A percentile compares a stretch with the other conserved stretches of the same genome.
phyloP scores from a whole-genome alignment of 2,329 filamentous ascomycete genomes.

The Magnaporthales sp. region DNA sequence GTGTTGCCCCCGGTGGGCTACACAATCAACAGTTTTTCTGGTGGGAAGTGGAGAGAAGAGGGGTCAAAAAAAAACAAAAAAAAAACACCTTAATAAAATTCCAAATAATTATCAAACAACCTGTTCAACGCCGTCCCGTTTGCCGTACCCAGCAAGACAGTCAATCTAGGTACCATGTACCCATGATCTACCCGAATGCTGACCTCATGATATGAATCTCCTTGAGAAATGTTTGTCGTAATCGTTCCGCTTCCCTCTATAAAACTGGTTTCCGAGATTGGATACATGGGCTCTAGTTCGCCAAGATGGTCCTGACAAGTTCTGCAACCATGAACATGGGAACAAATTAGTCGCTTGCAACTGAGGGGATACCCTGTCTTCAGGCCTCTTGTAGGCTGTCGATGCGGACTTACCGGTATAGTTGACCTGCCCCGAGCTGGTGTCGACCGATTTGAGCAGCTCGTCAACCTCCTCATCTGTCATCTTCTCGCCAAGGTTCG shows the following conservation, averaged over 20 bases:
- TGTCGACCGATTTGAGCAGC: conserved; percentile 95
- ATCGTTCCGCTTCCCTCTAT: background rate
- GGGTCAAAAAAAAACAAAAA: background rate
- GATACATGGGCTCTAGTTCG: background rate
- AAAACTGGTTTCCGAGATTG: background rate
- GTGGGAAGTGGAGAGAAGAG: background rate
- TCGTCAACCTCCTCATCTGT: conserved; percentile 97
- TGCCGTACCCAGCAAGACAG: background rate
- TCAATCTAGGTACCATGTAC: background rate
- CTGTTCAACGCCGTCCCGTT: background rate
- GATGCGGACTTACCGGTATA: conserved; percentile 63
- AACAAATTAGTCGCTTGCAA: background rate
- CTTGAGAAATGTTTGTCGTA: background rate
- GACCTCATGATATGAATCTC: background rate
- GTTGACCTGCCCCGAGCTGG: conserved; percentile 92
- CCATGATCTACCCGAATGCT: background rate
- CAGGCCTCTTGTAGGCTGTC: background rate
- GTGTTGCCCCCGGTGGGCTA: no score
- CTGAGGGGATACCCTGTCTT: background rate
- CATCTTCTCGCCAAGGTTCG: conserved; percentile 99
- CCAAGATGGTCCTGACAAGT: background rate
- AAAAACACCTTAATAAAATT: background rate
- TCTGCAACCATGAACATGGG: background rate
- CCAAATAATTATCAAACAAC: background rate
- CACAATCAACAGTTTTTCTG: background rate